These are phyloP conservation scores for Sporothrix humicola DNA, from an alignment of 2,329 filamentous ascomycete species.

Conservation along the genomic window DNA sequence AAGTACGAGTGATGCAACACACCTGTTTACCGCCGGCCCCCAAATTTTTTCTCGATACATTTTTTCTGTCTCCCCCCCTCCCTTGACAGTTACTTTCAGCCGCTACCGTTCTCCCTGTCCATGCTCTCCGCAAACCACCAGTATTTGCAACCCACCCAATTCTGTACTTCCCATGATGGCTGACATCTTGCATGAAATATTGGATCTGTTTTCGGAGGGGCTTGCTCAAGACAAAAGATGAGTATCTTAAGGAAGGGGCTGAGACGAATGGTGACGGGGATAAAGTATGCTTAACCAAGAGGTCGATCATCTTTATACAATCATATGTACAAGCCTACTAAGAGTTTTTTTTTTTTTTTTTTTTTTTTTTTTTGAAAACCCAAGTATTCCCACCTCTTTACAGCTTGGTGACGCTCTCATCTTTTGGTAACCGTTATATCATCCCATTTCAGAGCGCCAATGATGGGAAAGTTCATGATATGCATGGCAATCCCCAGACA, in stretches of 20 bases:
- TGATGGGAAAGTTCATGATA: neutral
- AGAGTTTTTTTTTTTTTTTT: too few relatives aligned
- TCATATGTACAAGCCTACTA: too few relatives aligned
- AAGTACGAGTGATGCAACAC: neutral
- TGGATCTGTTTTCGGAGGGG: neutral
- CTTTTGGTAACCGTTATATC: neutral
- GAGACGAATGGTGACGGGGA: neutral
- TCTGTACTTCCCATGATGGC: neutral
- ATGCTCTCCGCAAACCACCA: neutral
- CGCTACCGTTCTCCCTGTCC: neutral
- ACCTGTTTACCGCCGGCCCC: neutral
- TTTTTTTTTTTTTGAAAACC: too few relatives aligned
- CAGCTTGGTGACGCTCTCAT: too few relatives aligned
- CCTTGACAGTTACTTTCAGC: neutral
- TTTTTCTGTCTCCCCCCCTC: neutral
- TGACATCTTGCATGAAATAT: conserved; percentile 12
- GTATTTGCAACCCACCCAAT: neutral
- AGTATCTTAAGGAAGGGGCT: neutral
- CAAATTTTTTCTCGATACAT: neutral
- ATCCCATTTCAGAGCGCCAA: too few relatives aligned
- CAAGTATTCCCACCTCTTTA: too few relatives aligned
- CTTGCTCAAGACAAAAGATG: neutral
- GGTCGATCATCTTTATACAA: too few relatives aligned
- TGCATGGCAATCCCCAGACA: neutral
- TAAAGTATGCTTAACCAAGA: neutral